A percentile compares a stretch with the other conserved stretches of the same genome.
These are phyloP conservation scores for Capsicum baccatum DNA, from an alignment of 257 asterid species.

Conservation along the genomic window DNA sequence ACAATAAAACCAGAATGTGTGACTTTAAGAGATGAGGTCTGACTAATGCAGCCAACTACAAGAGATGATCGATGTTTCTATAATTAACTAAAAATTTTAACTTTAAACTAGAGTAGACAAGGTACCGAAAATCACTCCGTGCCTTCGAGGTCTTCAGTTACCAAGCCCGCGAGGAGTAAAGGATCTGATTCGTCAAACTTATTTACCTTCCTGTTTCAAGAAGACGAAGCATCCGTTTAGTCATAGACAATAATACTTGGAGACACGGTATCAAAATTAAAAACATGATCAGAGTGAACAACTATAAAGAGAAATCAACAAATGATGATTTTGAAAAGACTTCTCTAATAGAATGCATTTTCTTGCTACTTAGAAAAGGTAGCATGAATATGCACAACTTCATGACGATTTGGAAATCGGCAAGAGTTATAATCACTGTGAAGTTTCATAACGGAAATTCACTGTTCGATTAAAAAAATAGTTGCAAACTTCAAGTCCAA, in stretches of 20 bases:
- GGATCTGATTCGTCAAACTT: conserved; percentile 52
- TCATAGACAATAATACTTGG: neutral
- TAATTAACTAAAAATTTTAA: neutral
- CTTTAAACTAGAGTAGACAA: neutral
- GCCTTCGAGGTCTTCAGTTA: conserved; percentile 51
- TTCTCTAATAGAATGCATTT: neutral
- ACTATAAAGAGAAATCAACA: neutral
- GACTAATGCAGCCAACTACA: neutral
- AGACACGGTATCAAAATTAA: neutral
- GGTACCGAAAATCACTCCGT: conserved; percentile 44
- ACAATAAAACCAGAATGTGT: neutral
- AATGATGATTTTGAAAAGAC: neutral
- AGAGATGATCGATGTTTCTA: neutral
- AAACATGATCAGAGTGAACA: neutral
- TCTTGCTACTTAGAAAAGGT: neutral
- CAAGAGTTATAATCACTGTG: neutral
- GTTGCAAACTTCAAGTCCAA: neutral
- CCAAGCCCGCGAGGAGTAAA: conserved; percentile 46
- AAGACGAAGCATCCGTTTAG: neutral
- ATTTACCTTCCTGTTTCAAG: conserved; percentile 43
- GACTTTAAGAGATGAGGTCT: neutral
- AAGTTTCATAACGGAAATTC: neutral
- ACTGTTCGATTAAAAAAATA: too few species aligned
- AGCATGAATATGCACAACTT: neutral
- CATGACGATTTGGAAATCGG: neutral